Conservation (phyloP, 768 basidiomycete species). For the Austroboletus eburneus region DNA sequence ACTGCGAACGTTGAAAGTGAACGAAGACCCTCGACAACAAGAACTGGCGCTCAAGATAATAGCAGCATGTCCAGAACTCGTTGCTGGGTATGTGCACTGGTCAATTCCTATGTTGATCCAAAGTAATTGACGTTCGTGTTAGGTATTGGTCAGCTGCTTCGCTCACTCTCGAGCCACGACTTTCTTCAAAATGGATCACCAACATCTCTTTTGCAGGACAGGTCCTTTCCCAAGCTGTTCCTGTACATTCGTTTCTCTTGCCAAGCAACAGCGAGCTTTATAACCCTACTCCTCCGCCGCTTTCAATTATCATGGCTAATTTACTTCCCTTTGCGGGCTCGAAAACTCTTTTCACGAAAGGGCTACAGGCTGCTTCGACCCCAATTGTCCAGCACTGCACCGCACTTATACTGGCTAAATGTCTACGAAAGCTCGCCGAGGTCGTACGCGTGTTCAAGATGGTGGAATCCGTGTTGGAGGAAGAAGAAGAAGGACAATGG, state of each 20-base stretch:
- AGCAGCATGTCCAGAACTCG: constrained; percentile 81
- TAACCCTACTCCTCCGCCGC: constrained; percentile 71
- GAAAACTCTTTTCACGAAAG: constrained; percentile 75
- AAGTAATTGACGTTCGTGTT: constrained; percentile 12
- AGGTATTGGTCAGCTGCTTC: constrained; percentile 72
- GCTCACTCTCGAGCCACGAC: constrained; percentile 77
- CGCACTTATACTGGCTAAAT: constrained; percentile 72
- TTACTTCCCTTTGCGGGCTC: constrained; percentile 70
- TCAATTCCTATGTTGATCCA: neutral
- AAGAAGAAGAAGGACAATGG: constrained; percentile 71
- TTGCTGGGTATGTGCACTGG: constrained; percentile 55
- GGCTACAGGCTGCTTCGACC: constrained; percentile 63
- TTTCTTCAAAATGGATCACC: constrained; percentile 88
- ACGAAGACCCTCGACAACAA: constrained; percentile 82
- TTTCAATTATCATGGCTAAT: constrained; percentile 68
- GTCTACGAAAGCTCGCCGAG: constrained; percentile 62
- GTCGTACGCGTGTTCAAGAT: constrained; percentile 48
- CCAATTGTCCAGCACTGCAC: constrained; percentile 81
- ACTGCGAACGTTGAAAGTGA: constrained; percentile 73
- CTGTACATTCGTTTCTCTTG: constrained; percentile 57
- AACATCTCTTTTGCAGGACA: constrained; percentile 81
- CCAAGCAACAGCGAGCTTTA: constrained; percentile 42
- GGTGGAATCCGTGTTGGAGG: constrained; percentile 53
- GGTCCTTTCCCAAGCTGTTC: constrained; percentile 74
- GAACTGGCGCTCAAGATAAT: constrained; percentile 80